Conservation (phyloP, 2,329 filamentous ascomycete genomes). For the Incumbomyces delicatus region DNA sequence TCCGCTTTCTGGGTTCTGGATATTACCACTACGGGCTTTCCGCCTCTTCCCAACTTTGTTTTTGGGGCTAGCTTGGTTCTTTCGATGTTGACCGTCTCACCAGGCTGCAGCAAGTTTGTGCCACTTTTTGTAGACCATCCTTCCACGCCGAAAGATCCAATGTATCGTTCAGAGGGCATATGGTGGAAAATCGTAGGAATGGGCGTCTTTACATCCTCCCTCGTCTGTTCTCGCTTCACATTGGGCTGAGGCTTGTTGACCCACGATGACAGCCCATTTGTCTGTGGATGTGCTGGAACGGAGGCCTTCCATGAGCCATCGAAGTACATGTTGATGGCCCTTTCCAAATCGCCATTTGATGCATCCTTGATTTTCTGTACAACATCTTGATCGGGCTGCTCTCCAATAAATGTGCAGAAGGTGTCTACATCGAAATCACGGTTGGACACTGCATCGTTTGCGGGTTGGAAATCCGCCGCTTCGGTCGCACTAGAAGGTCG, state of each 20-base stretch:
- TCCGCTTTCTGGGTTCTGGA: conserved; percentile 59
- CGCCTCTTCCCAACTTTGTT: conserved; percentile 36
- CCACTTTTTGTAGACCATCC: conserved; percentile 90
- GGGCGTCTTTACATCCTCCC: conserved; percentile 3
- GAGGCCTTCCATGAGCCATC: conserved; percentile 51
- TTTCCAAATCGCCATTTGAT: conserved; percentile 46
- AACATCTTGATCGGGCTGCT: conserved; percentile 35
- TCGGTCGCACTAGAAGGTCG: conserved; percentile 12
- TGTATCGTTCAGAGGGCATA: conserved; percentile 58
- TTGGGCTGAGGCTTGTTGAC: conserved; percentile 2
- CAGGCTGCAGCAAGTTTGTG: conserved; percentile 62
- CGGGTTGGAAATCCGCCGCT: conserved; percentile 8
- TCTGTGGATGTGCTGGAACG: background rate
- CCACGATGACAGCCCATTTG: conserved; percentile 11
- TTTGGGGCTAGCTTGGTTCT: conserved; percentile 64
- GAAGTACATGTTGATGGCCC: conserved; percentile 55
- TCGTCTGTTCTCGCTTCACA: background rate
- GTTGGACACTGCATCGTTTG: conserved; percentile 17
- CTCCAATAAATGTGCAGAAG: conserved; percentile 50
- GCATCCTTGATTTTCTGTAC: conserved; percentile 40
- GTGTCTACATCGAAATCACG: conserved; percentile 44
- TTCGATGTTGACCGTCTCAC: conserved; percentile 77
- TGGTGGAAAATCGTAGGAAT: conserved; percentile 22
- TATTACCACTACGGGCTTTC: conserved; percentile 28
- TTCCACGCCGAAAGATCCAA: conserved; percentile 83